phyloP scores from a whole-genome alignment of 768 basidiomycete species.

The Macrocybe gigantea region DNA sequence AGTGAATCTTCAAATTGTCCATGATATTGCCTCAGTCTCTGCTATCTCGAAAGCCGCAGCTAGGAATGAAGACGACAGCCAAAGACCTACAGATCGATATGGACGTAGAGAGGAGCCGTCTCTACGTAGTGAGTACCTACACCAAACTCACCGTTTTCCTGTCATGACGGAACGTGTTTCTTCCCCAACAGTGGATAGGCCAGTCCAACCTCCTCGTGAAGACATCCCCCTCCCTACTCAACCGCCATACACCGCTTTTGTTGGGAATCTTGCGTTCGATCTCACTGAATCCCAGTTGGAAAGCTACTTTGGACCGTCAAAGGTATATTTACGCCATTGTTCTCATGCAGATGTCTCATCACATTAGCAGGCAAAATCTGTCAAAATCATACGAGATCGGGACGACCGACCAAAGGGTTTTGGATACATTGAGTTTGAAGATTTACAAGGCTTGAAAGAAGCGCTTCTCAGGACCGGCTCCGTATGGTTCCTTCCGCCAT shows the following conservation, averaged over 20 bases:
- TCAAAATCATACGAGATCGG: conserved; percentile 89
- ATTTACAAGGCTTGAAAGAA: conserved; percentile 78
- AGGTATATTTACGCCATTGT: conserved; percentile 34
- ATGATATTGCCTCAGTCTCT: conserved; percentile 5
- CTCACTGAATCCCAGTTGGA: conserved; percentile 79
- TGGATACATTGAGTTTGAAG: conserved; percentile 95
- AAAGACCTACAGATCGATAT: conserved; percentile 48
- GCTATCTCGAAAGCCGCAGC: conserved; percentile 48
- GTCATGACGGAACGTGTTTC: conserved; percentile 10
- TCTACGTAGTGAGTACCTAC: conserved; percentile 53
- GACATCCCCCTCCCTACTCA: conserved; percentile 94
- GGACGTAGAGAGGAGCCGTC: conserved; percentile 57
- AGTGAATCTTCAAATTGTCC: conserved; percentile 25
- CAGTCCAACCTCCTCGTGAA: conserved; percentile 59
- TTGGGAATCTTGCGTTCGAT: conserved; percentile 95
- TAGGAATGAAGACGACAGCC: conserved; percentile 61
- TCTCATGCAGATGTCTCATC: not conserved
- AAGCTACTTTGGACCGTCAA: conserved; percentile 65
- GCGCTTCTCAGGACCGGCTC: conserved; percentile 68
- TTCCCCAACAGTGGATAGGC: conserved; percentile 44
- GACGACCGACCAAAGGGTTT: conserved; percentile 97
- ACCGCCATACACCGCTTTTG: conserved; percentile 94
- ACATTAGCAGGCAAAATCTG: conserved; percentile 57
- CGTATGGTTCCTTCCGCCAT: conserved; percentile 27
- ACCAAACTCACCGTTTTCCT: not conserved